Percentiles rank a stretch among this genome's conserved stretches.
phyloP scores from a whole-genome alignment of 169 alveolate genomes.

The Eimeria zaria region DNA sequence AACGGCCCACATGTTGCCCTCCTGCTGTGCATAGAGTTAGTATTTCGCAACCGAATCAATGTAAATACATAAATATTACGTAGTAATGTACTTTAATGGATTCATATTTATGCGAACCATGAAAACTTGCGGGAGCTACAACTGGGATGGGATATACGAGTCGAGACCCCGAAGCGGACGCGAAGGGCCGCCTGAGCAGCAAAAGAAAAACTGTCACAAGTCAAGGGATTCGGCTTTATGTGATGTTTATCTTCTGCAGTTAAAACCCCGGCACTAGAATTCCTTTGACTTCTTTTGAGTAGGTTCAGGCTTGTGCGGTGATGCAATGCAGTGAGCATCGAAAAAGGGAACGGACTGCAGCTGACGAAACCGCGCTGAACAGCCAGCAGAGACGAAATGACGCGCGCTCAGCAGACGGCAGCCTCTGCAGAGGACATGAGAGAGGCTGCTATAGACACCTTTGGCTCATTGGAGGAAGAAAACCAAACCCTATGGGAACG shows the following conservation, averaged over 20 bases:
- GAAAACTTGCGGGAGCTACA: neutral
- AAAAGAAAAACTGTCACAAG: neutral
- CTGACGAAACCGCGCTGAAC: neutral
- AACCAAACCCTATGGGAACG: too few relatives aligned
- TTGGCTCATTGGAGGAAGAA: too few relatives aligned
- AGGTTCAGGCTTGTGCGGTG: neutral
- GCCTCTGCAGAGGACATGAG: neutral
- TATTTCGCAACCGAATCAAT: too few relatives aligned
- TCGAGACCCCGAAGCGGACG: neutral
- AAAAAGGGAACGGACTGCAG: neutral
- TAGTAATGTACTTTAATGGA: neutral
- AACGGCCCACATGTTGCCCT: neutral
- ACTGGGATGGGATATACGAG: neutral
- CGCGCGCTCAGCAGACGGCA: neutral
- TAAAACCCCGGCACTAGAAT: neutral
- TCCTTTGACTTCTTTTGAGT: neutral
- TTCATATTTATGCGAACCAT: neutral
- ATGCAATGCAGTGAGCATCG: neutral
- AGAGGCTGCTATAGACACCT: neutral
- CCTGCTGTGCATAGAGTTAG: neutral
- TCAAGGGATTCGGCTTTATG: neutral
- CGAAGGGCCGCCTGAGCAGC: neutral
- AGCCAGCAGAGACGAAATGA: neutral
- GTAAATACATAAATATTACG: too few relatives aligned
- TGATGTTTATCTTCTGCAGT: neutral